Conservation (phyloP, 2,329 filamentous ascomycete genomes). For the Fusarium nurragi region DNA sequence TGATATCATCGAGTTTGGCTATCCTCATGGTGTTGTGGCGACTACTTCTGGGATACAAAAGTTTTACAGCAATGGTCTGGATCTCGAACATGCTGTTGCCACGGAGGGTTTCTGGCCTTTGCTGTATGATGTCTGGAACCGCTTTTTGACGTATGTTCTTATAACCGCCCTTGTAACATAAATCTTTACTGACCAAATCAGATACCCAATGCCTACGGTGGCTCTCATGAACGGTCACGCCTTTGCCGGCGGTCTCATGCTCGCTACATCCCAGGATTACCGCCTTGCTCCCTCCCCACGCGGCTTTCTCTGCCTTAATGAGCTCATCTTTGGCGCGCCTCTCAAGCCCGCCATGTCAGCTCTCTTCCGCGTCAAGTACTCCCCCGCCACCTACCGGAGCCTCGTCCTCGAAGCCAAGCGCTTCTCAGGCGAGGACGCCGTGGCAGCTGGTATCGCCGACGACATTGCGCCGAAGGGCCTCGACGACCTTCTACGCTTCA, state of each 20-base stretch:
- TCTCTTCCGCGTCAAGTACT: slow-evolving; percentile 77
- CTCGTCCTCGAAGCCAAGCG: slow-evolving; percentile 79
- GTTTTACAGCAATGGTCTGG: slow-evolving; percentile 87
- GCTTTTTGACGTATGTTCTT: slow-evolving; percentile 56
- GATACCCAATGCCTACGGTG: slow-evolving; percentile 82
- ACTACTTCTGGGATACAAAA: slow-evolving; percentile 80
- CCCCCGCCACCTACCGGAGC: slow-evolving; percentile 64
- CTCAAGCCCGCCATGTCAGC: slow-evolving; percentile 77
- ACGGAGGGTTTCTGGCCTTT: slow-evolving; percentile 70
- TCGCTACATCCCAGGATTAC: slow-evolving; percentile 85
- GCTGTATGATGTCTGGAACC: slow-evolving; percentile 72
- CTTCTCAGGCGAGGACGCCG: slow-evolving; percentile 69
- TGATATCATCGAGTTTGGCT: slow-evolving; percentile 75
- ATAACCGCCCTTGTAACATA: neutral
- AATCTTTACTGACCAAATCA: slow-evolving; percentile 8
- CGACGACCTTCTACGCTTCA: slow-evolving; percentile 68
- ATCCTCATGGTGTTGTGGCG: slow-evolving; percentile 76
- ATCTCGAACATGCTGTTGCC: slow-evolving; percentile 71
- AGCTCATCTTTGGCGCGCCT: slow-evolving; percentile 81
- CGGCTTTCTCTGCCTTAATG: slow-evolving; percentile 84
- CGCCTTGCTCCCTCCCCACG: slow-evolving; percentile 75
- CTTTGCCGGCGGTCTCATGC: slow-evolving; percentile 84
- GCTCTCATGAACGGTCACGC: slow-evolving; percentile 83
- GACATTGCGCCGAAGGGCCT: slow-evolving; percentile 66
- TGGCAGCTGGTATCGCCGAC: slow-evolving; percentile 75